phyloP scores from a whole-genome alignment of 306 rosid genomes.

The Begonia loranthoides region DNA sequence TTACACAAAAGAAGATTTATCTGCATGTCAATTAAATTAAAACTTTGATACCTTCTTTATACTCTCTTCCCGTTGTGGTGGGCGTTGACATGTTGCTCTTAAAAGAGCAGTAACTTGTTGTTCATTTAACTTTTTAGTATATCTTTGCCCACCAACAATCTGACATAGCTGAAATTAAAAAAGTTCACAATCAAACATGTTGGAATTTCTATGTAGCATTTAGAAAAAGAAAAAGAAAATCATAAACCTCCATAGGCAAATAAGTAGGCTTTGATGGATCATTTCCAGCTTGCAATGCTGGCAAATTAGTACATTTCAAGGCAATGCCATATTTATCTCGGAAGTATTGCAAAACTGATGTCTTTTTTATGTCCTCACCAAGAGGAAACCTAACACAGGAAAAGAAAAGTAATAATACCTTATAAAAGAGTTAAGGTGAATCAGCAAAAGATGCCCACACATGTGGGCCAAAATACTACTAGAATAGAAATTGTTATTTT shows the following conservation, averaged over 20 bases:
- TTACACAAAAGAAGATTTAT: background rate
- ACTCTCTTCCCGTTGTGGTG: conserved; percentile 6
- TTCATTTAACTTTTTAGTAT: conserved; percentile 40
- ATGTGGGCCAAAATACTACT: too few relatives aligned
- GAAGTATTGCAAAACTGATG: conserved; percentile 33
- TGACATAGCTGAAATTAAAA: conserved; percentile 26
- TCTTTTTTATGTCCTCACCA: conserved; percentile 17
- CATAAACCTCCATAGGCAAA: conserved; percentile 70
- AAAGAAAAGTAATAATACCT: background rate
- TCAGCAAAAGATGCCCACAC: background rate
- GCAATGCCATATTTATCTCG: conserved; percentile 22
- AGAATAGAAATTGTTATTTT: too few relatives aligned
- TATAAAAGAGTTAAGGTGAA: background rate
- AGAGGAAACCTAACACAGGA: conserved; percentile 46
- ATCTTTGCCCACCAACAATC: conserved; percentile 55
- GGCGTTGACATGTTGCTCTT: conserved; percentile 67
- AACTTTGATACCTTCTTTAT: conserved; percentile 20
- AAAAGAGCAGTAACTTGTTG: conserved; percentile 40
- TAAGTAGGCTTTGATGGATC: conserved; percentile 30
- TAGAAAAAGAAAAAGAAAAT: background rate
- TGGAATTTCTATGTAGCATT: background rate
- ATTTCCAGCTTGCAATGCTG: conserved; percentile 71
- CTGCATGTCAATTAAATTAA: background rate
- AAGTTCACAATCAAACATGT: background rate
- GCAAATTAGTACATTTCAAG: conserved; percentile 16